A percentile compares a stretch with the other conserved stretches of the same genome.
Conservation (phyloP, 768 basidiomycete genomes). For the Sarcodon aspratus region DNA sequence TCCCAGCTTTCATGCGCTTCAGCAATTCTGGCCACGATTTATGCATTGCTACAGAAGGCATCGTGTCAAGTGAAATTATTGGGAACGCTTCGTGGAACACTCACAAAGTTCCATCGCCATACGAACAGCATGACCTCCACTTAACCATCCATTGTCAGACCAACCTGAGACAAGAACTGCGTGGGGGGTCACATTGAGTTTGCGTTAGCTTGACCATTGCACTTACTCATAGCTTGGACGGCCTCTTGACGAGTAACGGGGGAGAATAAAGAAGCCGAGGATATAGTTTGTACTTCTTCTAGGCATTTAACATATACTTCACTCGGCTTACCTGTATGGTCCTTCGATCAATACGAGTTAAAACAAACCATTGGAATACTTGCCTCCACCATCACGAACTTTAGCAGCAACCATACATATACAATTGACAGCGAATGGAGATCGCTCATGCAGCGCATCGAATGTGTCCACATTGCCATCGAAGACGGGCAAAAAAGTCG, state of each 20-base stretch:
- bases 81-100: conserved; percentile 10
- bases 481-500: conserved; percentile 83
- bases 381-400: conserved; percentile 85
- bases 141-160: conserved; percentile 94
- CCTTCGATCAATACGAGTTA: not conserved
- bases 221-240: conserved; percentile 86
- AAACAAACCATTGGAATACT: conserved; percentile 13
- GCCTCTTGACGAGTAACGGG: conserved; percentile 80
- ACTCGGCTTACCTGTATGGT: conserved; percentile 49
- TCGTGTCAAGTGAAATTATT: not conserved
- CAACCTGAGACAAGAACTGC: conserved; percentile 85
- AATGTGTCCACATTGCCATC: conserved; percentile 77
- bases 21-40: conserved; percentile 82
- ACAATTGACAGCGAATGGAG: conserved; percentile 86
- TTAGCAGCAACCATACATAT: conserved; percentile 92
- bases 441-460: conserved; percentile 76
- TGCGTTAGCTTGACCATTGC: not conserved
- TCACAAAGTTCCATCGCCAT: conserved; percentile 92
- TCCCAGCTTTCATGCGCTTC: conserved; percentile 64
- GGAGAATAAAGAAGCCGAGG: conserved; percentile 77
- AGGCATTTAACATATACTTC: conserved; percentile 63
- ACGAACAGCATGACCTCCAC: conserved; percentile 90
- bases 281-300: conserved; percentile 80
- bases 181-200: not conserved
- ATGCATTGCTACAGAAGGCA: conserved; percentile 54